A percentile compares a stretch with the other conserved stretches of the same genome.
Conservation (phyloP, 768 basidiomycete genomes). For the Suillus alpinus region DNA sequence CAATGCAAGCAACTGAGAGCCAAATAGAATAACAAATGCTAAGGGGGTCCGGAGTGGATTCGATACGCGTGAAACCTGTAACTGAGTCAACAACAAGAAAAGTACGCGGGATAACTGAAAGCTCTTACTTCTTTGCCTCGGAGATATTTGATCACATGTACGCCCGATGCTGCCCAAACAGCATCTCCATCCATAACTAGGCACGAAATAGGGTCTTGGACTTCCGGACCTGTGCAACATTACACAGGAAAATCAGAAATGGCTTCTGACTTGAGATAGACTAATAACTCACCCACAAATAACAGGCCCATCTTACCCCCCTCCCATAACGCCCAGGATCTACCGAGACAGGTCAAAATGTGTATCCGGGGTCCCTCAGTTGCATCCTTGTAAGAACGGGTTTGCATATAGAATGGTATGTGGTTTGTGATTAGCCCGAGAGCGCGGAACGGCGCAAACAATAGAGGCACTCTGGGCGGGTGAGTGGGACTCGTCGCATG, state of each 20-base stretch:
- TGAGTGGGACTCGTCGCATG: constrained; percentile 8
- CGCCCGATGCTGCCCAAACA: constrained; percentile 78
- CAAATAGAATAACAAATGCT: constrained; percentile 73
- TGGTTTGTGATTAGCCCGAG: constrained; percentile 93
- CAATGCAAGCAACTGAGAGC: constrained; percentile 74
- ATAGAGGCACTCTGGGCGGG: constrained; percentile 22
- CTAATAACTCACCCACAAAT: constrained; percentile 77
- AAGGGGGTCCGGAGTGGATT: constrained; percentile 66
- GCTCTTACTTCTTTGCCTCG: constrained; percentile 80
- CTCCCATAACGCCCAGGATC: constrained; percentile 94
- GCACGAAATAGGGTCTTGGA: constrained; percentile 65
- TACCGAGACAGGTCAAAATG: constrained; percentile 83
- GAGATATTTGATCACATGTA: constrained; percentile 69
- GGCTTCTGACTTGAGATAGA: background rate
- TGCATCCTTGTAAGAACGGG: constrained; percentile 79
- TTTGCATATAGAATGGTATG: constrained; percentile 86
- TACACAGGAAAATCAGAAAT: constrained; percentile 4
- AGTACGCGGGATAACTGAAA: constrained; percentile 2
- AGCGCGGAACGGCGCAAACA: constrained; percentile 94
- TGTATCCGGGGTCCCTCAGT: constrained; percentile 81
- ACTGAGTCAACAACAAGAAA: constrained; percentile 8
- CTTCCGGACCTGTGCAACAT: constrained; percentile 69
- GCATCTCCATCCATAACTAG: constrained; percentile 83
- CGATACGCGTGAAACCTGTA: constrained; percentile 48
- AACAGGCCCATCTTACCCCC: constrained; percentile 89